These are phyloP conservation scores for Penicillium cosmopolitanum DNA, from an alignment of 495 filamentous ascomycete genomes.

Conservation along the genomic window DNA sequence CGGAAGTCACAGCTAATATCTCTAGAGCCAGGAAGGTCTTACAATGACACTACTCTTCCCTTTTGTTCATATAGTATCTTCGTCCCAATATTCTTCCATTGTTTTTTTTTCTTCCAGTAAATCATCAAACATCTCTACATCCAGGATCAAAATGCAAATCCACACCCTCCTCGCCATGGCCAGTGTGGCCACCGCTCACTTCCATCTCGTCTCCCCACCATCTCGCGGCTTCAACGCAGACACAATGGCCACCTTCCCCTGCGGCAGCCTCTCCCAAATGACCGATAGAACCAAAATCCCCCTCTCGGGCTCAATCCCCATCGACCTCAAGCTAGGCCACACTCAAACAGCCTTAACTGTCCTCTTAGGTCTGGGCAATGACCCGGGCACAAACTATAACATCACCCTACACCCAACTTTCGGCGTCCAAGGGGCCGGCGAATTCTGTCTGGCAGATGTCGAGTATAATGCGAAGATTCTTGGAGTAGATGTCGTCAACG, in stretches of 20 bases:
- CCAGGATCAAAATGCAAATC: slow-evolving; percentile 1
- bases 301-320: slow-evolving; percentile 46
- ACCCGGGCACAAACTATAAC: slow-evolving; percentile 57
- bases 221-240: slow-evolving; percentile 58
- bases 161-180: slow-evolving; percentile 35
- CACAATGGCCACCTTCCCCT: slow-evolving; percentile 55
- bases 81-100: no score
- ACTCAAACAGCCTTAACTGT: slow-evolving; percentile 58
- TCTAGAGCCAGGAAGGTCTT: neutral
- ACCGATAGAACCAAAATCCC: slow-evolving; percentile 55
- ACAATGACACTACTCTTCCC: neutral
- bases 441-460: slow-evolving; percentile 59
- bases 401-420: slow-evolving; percentile 45
- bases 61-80: neutral
- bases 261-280: slow-evolving; percentile 56
- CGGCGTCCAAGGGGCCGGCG: slow-evolving; percentile 52
- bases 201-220: slow-evolving; percentile 59
- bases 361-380: slow-evolving; percentile 57
- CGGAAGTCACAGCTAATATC: neutral
- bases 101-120: neutral
- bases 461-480: slow-evolving; percentile 40
- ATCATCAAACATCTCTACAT: neutral
- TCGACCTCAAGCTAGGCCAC: slow-evolving; percentile 61
- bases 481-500: slow-evolving; percentile 36
- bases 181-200: slow-evolving; percentile 59